These are phyloP conservation scores for Spiraea crenata DNA, from an alignment of 331 rosid species.

Conservation along the genomic window DNA sequence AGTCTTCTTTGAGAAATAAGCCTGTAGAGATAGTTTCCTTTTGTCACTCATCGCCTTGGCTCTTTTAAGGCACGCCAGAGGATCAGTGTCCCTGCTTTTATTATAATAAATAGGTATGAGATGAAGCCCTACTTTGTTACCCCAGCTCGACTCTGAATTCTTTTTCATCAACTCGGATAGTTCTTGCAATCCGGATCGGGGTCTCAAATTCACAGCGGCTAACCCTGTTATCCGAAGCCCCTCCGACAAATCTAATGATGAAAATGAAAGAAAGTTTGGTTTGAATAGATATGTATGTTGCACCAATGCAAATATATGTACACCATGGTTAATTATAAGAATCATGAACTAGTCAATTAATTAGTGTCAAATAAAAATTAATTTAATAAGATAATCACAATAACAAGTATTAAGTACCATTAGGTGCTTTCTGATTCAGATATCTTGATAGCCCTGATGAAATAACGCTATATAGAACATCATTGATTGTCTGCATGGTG, in stretches of 20 bases:
- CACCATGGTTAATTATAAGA: too few relatives aligned
- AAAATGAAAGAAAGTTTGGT: neutral
- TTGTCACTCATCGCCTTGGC: slow-evolving; percentile 75
- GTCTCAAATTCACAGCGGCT: slow-evolving; percentile 74
- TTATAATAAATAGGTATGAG: slow-evolving; percentile 67
- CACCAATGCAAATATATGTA: too few relatives aligned
- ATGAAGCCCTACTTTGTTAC: slow-evolving; percentile 75
- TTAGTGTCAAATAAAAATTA: too few relatives aligned
- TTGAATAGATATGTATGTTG: too few relatives aligned
- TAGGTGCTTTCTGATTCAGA: too few relatives aligned
- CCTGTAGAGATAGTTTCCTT: slow-evolving; percentile 67
- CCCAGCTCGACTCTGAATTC: slow-evolving; percentile 73
- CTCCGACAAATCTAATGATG: slow-evolving; percentile 50
- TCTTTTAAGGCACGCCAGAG: slow-evolving; percentile 56
- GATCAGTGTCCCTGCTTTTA: slow-evolving; percentile 32
- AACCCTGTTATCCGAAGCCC: slow-evolving; percentile 74
- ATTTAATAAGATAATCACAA: too few relatives aligned
- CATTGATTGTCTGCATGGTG: slow-evolving; percentile 73
- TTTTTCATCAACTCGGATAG: slow-evolving; percentile 59
- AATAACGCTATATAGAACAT: slow-evolving; percentile 71
- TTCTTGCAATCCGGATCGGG: slow-evolving; percentile 73
- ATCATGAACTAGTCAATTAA: too few relatives aligned
- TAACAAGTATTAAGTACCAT: too few relatives aligned
- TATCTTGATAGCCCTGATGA: slow-evolving; percentile 80
- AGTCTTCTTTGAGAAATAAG: slow-evolving; percentile 58